Percentiles rank a stretch among this genome's conserved stretches.
Evolutionary conservation across 1,284 basidiomycete species (phyloP).

Genomic region (Mycosarcoma mackinlayi): DNA sequence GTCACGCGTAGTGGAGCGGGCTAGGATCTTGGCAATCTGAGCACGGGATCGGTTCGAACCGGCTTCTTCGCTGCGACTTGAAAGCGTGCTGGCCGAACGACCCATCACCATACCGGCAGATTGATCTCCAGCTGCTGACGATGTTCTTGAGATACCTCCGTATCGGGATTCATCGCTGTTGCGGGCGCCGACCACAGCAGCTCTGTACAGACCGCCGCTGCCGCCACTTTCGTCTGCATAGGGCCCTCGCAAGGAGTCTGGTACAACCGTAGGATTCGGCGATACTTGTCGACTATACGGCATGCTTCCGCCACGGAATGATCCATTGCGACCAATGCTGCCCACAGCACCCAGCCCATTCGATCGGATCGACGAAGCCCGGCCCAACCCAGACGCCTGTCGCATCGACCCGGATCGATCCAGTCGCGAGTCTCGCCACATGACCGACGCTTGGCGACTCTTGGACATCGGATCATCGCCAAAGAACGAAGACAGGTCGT

Average conservation of each 20-base stretch:
- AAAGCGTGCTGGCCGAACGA: conserved; percentile 20
- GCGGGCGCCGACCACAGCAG: background rate
- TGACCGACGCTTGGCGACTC: conserved; percentile 39
- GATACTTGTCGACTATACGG: conserved; percentile 27
- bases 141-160: background rate
- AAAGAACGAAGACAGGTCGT: conserved; percentile 65
- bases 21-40: conserved; percentile 59
- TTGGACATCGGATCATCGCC: conserved; percentile 56
- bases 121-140: background rate
- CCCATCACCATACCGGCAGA: conserved; percentile 10
- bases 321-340: conserved; percentile 6
- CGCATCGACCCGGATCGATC: conserved; percentile 40
- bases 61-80: conserved; percentile 23
- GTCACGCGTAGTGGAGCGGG: conserved; percentile 39
- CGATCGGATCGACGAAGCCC: conserved; percentile 16
- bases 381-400: conserved; percentile 22
- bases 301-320: conserved; percentile 15
- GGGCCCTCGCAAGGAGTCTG: conserved; percentile 11
- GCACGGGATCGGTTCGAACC: conserved; percentile 31
- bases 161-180: conserved; percentile 2
- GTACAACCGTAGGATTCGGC: conserved; percentile 40
- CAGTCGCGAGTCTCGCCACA: conserved; percentile 46
- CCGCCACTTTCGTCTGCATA: conserved; percentile 1
- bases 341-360: conserved; percentile 19
- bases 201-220: background rate